A percentile compares a stretch with the other conserved stretches of the same genome.
phyloP scores from a whole-genome alignment of 2,329 filamentous ascomycete genomes.

The Penicillium sp. region DNA sequence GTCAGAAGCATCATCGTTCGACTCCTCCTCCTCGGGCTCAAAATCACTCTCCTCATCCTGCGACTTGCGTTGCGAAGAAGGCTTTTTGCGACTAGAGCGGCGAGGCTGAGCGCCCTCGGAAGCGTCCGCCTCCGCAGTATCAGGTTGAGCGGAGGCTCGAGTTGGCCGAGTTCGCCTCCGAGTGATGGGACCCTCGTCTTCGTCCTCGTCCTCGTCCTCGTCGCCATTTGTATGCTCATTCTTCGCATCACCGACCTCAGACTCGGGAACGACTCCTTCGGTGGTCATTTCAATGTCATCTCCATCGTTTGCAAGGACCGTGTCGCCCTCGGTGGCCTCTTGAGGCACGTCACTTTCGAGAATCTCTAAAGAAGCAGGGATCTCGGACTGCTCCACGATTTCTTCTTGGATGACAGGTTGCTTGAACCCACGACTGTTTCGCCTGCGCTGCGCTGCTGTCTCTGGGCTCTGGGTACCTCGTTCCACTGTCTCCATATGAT shows the following conservation, averaged over 20 bases:
- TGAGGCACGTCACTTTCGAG: constrained; percentile 37
- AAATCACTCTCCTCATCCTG: constrained; percentile 57
- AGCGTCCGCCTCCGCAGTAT: constrained; percentile 26
- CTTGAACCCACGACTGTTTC: constrained; percentile 38
- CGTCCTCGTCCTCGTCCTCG: constrained; percentile 45
- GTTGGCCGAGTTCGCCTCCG: constrained; percentile 37
- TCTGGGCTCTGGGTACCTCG: constrained; percentile 51
- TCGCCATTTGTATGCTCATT: constrained; percentile 6
- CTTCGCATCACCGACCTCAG: constrained; percentile 34
- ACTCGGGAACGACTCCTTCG: constrained; percentile 38
- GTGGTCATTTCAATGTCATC: constrained; percentile 33
- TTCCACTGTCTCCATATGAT: constrained; percentile 50
- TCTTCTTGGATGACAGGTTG: constrained; percentile 42
- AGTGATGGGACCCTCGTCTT: constrained; percentile 50
- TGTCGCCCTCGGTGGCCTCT: constrained; percentile 28
- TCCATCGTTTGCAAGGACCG: constrained; percentile 18
- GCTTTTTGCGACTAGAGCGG: constrained; percentile 38
- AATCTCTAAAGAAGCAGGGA: constrained; percentile 39
- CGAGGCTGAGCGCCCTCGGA: constrained; percentile 28
- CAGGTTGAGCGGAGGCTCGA: constrained; percentile 11
- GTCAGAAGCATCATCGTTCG: constrained; percentile 48
- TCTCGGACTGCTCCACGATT: constrained; percentile 41
- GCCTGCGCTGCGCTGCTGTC: constrained; percentile 23
- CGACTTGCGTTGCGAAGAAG: constrained; percentile 40
- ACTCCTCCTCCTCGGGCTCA: constrained; percentile 53